Percentiles rank a stretch among this genome's conserved stretches.
Evolutionary conservation across 345 rosid species (phyloP).

Genomic region (Sisymbrium altissimum): DNA sequence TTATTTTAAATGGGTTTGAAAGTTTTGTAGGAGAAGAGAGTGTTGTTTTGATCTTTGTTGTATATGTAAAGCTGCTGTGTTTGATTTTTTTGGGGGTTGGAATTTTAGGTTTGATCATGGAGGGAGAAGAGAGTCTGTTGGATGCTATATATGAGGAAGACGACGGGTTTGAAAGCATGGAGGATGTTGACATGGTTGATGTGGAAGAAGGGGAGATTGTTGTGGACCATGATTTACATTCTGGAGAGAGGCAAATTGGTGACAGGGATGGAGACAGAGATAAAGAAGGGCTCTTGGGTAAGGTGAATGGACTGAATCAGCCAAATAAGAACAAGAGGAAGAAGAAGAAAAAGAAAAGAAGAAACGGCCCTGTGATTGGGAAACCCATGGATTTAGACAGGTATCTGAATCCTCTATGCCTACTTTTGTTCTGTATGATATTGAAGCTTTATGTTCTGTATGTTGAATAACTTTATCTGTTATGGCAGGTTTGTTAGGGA

Average conservation of each 20-base stretch:
- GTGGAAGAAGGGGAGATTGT: slow-evolving; percentile 83
- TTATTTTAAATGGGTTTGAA: neutral
- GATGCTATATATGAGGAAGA: slow-evolving; percentile 51
- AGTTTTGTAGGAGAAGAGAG: neutral
- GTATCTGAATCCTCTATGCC: slow-evolving; percentile 21
- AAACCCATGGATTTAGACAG: slow-evolving; percentile 56
- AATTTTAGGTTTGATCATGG: slow-evolving; percentile 44
- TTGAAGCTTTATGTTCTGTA: neutral
- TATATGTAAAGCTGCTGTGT: neutral
- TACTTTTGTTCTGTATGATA: neutral
- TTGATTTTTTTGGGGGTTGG: slow-evolving; percentile 2
- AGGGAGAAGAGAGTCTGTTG: slow-evolving; percentile 50
- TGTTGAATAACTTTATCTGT: slow-evolving; percentile 2
- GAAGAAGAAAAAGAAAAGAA: slow-evolving; percentile 47
- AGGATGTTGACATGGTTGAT: slow-evolving; percentile 79
- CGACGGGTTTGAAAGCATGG: slow-evolving; percentile 38
- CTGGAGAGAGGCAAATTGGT: slow-evolving; percentile 19
- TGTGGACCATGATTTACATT: slow-evolving; percentile 33
- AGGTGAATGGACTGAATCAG: slow-evolving; percentile 33
- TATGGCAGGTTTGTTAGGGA: slow-evolving; percentile 76
- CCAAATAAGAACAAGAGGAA: slow-evolving; percentile 46
- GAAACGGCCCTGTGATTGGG: slow-evolving; percentile 35
- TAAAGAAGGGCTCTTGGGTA: slow-evolving; percentile 34
- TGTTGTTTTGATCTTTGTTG: no score
- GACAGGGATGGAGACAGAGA: slow-evolving; percentile 24